These are phyloP conservation scores for Ceratobasidium sp. DNA, from an alignment of 1,284 basidiomycete genomes.

Conservation along the genomic window DNA sequence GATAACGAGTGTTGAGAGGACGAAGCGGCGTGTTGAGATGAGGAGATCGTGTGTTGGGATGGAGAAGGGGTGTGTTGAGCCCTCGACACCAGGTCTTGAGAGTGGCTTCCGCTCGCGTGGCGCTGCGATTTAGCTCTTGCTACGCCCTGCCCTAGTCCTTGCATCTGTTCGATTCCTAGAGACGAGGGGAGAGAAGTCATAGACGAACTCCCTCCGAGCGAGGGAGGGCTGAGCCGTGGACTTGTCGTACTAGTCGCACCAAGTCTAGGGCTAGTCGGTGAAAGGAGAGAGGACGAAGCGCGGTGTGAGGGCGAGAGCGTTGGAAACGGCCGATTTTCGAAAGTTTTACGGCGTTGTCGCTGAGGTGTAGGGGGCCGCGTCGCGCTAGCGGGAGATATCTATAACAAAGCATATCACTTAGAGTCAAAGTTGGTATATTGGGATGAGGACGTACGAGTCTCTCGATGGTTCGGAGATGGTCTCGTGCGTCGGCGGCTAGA, in stretches of 20 bases:
- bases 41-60: neutral
- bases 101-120: neutral
- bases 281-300: conserved; percentile 5
- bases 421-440: neutral
- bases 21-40: neutral
- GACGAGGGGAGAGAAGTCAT: conserved; percentile 10
- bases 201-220: neutral
- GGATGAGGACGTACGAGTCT: conserved; percentile 63
- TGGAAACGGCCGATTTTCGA: conserved; percentile 39
- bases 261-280: neutral
- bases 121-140: neutral
- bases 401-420: neutral
- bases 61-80: neutral
- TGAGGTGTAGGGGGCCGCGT: conserved; percentile 12
- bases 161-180: no score
- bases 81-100: neutral
- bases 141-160: neutral
- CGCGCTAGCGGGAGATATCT: conserved; percentile 16
- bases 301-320: conserved; percentile 21
- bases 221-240: neutral
- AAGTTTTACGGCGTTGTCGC: conserved; percentile 16
- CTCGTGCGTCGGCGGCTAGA: conserved; percentile 64
- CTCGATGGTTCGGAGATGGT: conserved; percentile 67
- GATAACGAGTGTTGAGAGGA: neutral
- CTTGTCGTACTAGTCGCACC: neutral